Evolutionary conservation across 352 stramenopile species (phyloP), one percentile per base, ranked within the genome.

Genomic region (Phytophthora pistaciae): DNA sequence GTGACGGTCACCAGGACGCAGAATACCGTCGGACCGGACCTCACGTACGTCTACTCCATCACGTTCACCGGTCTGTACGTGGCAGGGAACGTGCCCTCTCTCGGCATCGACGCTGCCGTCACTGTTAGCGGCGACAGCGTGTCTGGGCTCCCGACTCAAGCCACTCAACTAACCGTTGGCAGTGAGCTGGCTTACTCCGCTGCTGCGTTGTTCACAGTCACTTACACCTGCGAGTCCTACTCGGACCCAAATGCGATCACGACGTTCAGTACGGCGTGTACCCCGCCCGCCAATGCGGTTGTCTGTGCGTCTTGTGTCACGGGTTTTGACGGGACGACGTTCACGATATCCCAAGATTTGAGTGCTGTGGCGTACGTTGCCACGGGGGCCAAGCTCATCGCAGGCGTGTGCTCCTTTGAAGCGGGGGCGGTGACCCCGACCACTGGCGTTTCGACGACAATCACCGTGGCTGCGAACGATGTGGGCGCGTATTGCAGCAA

Each of bases 1-100:
- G 82, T 93, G 3, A 66, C 50, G 0, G 84, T 96, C 3, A 70
- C 59, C 8, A 72, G 85, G 1, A 55, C 55, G 0, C 59, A 58
- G 44, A 76, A 77, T 36, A 13, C 42, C 7, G 42, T 13, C 18
- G 42, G 42, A 13, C 42, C 42, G 42, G 93, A 96, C 68, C 59
- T 97, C 10, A 77, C 66, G 29, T 84, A 96, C 46, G 75, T 88
- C 14, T 98, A 96, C 76, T 85, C 85, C 5, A 90, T 99, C 29
- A 91, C 80, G 6, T 99, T 99, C 67, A 75, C 87, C n/a, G 92
- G 93, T 4, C 60, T 93, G 52, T 78, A 82, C 48, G 84, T 93
- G 5, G 84, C 88, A 56, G 97, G 97, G 10, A 85, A 98, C 66
- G 90, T 99, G 1, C 92, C 96, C 0, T 50, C 72, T 49, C 59